Evolutionary conservation across 768 basidiomycete species (phyloP).

Genomic region (Rhodotorula graminis): DNA sequence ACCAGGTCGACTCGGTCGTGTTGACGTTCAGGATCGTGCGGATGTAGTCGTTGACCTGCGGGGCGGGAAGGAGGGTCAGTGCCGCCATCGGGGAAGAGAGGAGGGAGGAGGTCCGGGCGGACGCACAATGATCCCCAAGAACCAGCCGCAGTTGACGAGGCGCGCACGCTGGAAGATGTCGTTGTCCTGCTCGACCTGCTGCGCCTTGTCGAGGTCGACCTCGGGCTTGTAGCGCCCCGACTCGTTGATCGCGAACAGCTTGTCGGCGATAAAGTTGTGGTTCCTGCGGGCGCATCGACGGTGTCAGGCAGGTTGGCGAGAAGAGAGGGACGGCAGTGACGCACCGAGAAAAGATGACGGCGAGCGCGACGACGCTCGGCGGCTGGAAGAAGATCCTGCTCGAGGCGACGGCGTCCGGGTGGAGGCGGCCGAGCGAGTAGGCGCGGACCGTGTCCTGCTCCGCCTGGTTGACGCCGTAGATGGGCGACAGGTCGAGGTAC

Average conservation of each 20-base stretch:
- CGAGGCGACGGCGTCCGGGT: slow-evolving; percentile 58
- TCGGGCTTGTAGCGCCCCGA: slow-evolving; percentile 50
- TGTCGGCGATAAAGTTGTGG: slow-evolving; percentile 62
- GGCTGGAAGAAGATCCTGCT: slow-evolving; percentile 58
- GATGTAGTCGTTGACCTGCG: slow-evolving; percentile 26
- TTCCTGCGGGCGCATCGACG: neutral
- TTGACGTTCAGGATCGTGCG: slow-evolving; percentile 32
- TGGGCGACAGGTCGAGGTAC: slow-evolving; percentile 69
- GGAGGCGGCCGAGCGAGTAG: slow-evolving; percentile 59
- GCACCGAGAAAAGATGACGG: slow-evolving; percentile 61
- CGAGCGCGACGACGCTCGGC: slow-evolving; percentile 62
- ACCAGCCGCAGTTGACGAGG: slow-evolving; percentile 21
- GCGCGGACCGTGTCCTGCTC: slow-evolving; percentile 56
- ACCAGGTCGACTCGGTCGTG: slow-evolving; percentile 29
- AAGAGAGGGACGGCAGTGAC: too few relatives aligned
- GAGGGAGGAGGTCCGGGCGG: too few relatives aligned
- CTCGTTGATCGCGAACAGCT: slow-evolving; percentile 55
- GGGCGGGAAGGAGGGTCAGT: too few relatives aligned
- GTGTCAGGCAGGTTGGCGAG: neutral
- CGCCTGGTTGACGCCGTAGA: slow-evolving; percentile 62
- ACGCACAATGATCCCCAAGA: slow-evolving; percentile 29
- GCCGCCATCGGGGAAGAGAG: rapidly evolving
- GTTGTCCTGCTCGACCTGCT: slow-evolving; percentile 31
- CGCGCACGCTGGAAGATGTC: slow-evolving; percentile 36
- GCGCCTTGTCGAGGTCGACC: slow-evolving; percentile 2